Evolutionary conservation across 139 green algal species (phyloP).

Genomic region (Ettlia oleoabundans): DNA sequence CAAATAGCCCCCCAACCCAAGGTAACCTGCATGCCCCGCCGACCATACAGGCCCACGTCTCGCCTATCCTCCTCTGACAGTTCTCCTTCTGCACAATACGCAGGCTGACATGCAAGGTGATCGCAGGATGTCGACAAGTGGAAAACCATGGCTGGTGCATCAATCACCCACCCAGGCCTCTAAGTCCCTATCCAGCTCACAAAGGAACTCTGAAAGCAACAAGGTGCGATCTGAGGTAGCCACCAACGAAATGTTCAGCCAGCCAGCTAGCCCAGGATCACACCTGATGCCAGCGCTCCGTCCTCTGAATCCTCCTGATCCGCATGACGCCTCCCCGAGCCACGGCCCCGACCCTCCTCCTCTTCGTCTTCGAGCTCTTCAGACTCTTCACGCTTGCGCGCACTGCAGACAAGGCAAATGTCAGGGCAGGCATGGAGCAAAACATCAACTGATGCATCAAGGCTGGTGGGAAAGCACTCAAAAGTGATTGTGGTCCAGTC

Average conservation of each 20-base stretch:
- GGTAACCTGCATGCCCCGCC: background rate
- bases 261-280: background rate
- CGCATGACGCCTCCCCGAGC: background rate
- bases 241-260: background rate
- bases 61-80: background rate
- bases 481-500: no score
- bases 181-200: no score
- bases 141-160: no score
- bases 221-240: no score
- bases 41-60: background rate
- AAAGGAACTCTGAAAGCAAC: no score
- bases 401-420: background rate
- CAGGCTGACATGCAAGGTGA: no score
- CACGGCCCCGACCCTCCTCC: background rate
- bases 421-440: no score
- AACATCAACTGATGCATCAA: no score
- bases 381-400: background rate
- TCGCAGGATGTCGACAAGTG: no score
- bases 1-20: no score
- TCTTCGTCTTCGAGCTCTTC: background rate
- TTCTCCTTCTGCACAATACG: conserved; percentile 1
- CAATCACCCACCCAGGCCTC: no score
- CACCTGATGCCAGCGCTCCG: conserved; percentile 7
- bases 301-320: background rate
- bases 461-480: no score